Evolutionary conservation across 2,329 filamentous ascomycete genomes (phyloP).

Genomic region (Beauveria brongniartii): DNA sequence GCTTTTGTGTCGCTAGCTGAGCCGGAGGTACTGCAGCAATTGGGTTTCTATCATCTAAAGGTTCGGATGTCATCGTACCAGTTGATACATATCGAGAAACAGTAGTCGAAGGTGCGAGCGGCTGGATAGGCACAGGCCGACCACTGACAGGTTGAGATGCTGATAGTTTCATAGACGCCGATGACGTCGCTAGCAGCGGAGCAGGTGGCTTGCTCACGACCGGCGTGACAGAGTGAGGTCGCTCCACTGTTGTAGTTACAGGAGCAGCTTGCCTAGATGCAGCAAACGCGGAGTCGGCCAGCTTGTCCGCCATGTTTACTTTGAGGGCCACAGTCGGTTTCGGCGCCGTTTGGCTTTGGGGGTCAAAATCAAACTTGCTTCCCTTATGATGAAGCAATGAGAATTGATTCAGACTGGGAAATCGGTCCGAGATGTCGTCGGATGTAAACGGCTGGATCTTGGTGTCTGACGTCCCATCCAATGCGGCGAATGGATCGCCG

Average conservation of each 20-base stretch:
- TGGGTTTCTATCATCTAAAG: conserved; percentile 44
- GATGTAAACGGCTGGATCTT: conserved; percentile 40
- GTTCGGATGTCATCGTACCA: conserved; percentile 72
- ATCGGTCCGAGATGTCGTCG: conserved; percentile 78
- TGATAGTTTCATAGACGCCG: conserved; percentile 21
- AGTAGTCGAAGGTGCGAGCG: neutral
- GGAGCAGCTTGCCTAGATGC: conserved; percentile 1
- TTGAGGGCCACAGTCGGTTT: conserved; percentile 45
- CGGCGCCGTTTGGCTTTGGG: conserved; percentile 38
- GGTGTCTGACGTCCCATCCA: conserved; percentile 54
- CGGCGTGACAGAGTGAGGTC: conserved; percentile 26
- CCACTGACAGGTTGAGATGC: conserved; percentile 26
- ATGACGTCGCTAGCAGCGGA: conserved; percentile 13
- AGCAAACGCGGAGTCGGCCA: conserved; percentile 80
- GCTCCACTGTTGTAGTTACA: neutral
- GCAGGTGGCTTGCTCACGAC: conserved; percentile 14
- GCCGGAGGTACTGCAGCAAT: conserved; percentile 19
- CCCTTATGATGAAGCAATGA: conserved; percentile 79
- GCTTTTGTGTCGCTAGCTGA: conserved; percentile 17
- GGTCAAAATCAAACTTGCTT: conserved; percentile 75
- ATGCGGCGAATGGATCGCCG: conserved; percentile 81
- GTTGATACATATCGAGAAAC: conserved; percentile 41
- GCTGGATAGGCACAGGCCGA: conserved; percentile 20
- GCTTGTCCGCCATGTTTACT: conserved; percentile 62
- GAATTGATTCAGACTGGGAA: conserved; percentile 90